Evolutionary conservation across 2,329 filamentous ascomycete species (phyloP), one percentile per base, ranked within the genome.

Genomic region (Alternaria rosae): DNA sequence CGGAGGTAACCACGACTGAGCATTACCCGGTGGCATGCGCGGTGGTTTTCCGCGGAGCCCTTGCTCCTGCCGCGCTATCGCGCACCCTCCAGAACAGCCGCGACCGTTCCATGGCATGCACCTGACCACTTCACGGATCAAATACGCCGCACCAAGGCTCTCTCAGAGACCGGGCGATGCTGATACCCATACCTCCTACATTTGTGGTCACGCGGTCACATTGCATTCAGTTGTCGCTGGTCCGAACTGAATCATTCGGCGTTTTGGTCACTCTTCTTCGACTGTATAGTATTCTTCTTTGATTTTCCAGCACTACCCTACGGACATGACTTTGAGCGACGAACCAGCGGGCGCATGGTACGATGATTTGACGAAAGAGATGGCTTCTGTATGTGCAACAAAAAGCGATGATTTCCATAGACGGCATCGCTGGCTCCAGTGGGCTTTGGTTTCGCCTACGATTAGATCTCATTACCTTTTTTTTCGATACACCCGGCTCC

Each of bases 1-100:
- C 50, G 79, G 80, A 51, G 79, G 78, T 17, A 76, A 74, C 61
- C 73, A 76, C 62, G 77, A 78, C 59, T 77, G 69, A 76, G 64
- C 44, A 47, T 23, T 45, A 21, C 17, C 21, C 32, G 26, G 48
- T 38, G 45, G 30, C 48, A 43, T 64, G 55, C 55, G 55, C 63
- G 68, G 59, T 62, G 59, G 35, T 53, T 17, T 56, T 23, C 64
- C 62, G 66, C 62, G 57, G 63, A 59, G 56, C 35, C 57, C 26
- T 21, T 30, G 28, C 44, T 21, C 44, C 35, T 61, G 52, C 59
- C 48, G 54, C 58, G 20, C 56, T 60, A 41, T 57, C 48, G 51
- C 60, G 59, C 55, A 62, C 59, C 65, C 67, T 73, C 68, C 67
- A 74, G 71, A 72, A 69, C 61, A 61, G 65, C 50, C 65, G 59